Conservation (phyloP, 331 rosid species). For the Spiraea crenata region DNA sequence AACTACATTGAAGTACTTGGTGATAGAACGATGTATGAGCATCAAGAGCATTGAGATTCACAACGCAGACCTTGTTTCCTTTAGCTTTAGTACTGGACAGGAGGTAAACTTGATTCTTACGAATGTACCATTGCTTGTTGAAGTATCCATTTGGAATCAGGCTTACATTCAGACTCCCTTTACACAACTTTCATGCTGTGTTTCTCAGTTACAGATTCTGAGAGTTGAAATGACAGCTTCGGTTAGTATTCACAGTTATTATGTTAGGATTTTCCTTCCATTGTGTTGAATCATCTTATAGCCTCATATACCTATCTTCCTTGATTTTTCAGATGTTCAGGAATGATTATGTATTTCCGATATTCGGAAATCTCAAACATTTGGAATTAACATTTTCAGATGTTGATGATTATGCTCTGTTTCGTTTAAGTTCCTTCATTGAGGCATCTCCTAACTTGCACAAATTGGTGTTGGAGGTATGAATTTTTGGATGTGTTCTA, state of each 20-base stretch:
- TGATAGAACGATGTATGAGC: not conserved
- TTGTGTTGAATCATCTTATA: not conserved
- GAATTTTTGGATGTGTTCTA: not conserved
- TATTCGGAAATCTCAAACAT: conserved; percentile 17
- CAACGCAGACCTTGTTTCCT: conserved; percentile 1
- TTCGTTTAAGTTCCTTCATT: conserved; percentile 11
- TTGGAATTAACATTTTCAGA: conserved; percentile 12
- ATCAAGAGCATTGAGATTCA: conserved; percentile 6
- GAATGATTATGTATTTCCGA: conserved; percentile 4
- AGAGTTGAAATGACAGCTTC: not conserved
- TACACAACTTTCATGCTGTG: conserved; percentile 14
- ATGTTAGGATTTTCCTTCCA: not conserved
- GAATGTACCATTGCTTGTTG: conserved; percentile 11
- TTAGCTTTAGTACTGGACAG: not conserved
- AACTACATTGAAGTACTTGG: conserved; percentile 13
- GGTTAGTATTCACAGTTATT: not conserved
- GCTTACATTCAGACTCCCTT: not conserved
- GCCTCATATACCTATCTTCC: not conserved
- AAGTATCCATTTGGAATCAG: not conserved
- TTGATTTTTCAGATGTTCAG: not conserved
- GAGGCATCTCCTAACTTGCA: conserved; percentile 21
- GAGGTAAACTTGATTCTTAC: conserved; percentile 1
- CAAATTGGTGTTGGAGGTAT: conserved; percentile 19
- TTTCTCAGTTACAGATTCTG: conserved; percentile 16
- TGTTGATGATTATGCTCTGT: not conserved